A percentile compares a stretch with the other conserved stretches of the same genome.
These are phyloP conservation scores for Candida awuae DNA, from an alignment of 805 yeast genomes.

Conservation along the genomic window DNA sequence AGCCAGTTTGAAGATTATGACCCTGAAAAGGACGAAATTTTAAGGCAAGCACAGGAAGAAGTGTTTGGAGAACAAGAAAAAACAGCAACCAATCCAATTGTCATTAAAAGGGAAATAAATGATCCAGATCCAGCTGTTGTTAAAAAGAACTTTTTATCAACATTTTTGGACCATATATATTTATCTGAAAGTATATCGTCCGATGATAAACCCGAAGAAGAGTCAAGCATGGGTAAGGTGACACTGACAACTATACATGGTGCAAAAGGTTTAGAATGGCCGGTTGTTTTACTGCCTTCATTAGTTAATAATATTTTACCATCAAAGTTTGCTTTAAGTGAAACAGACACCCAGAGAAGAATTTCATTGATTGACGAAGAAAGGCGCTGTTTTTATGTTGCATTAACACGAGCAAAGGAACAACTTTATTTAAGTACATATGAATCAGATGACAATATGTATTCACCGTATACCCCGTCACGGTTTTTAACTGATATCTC, in stretches of 20 bases:
- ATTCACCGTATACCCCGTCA: background rate
- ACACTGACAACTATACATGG: slow-evolving; percentile 79
- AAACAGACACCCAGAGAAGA: slow-evolving; percentile 20
- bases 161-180: slow-evolving; percentile 28
- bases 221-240: slow-evolving; percentile 17
- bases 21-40: slow-evolving; percentile 19
- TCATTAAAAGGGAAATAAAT: slow-evolving; percentile 16
- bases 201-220: slow-evolving; percentile 5
- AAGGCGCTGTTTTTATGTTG: slow-evolving; percentile 79
- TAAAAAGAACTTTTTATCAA: slow-evolving; percentile 19
- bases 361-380: slow-evolving; percentile 53
- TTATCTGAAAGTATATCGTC: slow-evolving; percentile 19
- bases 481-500: slow-evolving; percentile 5
- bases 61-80: slow-evolving; percentile 5
- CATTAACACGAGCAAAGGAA: slow-evolving; percentile 74
- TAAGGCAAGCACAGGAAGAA: slow-evolving; percentile 19
- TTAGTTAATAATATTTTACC: slow-evolving; percentile 63
- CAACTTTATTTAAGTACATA: slow-evolving; percentile 20
- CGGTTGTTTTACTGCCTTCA: slow-evolving; percentile 77
- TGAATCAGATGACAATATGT: background rate
- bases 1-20: slow-evolving; percentile 23
- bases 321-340: slow-evolving; percentile 37
- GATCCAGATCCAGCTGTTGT: slow-evolving; percentile 17
- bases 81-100: background rate
- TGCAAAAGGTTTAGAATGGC: slow-evolving; percentile 95